Evolutionary conservation across 352 stramenopile species (phyloP), one percentile per base, ranked within the genome.

Genomic region (Phytophthora ramorum): DNA sequence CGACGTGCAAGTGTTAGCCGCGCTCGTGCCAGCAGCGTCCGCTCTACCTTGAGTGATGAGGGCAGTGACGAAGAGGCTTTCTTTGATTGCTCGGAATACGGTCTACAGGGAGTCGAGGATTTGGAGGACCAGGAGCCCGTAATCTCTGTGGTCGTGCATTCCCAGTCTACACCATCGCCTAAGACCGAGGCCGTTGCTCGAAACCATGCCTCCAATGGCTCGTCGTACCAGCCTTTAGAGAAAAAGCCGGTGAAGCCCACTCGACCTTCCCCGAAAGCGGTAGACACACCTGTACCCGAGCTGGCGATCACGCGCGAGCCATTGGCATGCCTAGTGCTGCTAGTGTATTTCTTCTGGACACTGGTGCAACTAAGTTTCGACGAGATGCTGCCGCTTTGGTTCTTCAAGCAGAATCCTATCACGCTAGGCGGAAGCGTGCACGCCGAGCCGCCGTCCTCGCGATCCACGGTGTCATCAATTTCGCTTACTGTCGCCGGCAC

Each of bases 1-100:
- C 57, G 57, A 28, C 57, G 55, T n/a, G 35, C 44, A 24, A 71
- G 45, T 56, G 50, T 65, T 38, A 75, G 40, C 26, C 71, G 69
- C 4, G 62, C 61, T 26, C 74, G 66, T 55, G 38, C 73, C 0
- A 76, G 78, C 32, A 87, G 76, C 13, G 44, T 76, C 10, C 73
- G 76, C 19, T 69, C 52, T 16, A 63, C 47, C 13, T 24, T 69
- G 24, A 77, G 71, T 47, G 77, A 86, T 19, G 81, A 86, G 3
- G 79, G 72, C 1, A 93, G 85, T 26, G 85, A 93, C 30, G 85
- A 93, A 74, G 85, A 93, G 55, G 85, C 85, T 7, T 92, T 94
- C 41, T 94, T 94, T 44, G 86, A 94, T 44, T 90, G 75, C 51
- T 81, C 75, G 12, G 86, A 92, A 58, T 94, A 92, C 51, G 86